phyloP scores from a whole-genome alignment of 768 basidiomycete species.

The Suillus hirtellus region DNA sequence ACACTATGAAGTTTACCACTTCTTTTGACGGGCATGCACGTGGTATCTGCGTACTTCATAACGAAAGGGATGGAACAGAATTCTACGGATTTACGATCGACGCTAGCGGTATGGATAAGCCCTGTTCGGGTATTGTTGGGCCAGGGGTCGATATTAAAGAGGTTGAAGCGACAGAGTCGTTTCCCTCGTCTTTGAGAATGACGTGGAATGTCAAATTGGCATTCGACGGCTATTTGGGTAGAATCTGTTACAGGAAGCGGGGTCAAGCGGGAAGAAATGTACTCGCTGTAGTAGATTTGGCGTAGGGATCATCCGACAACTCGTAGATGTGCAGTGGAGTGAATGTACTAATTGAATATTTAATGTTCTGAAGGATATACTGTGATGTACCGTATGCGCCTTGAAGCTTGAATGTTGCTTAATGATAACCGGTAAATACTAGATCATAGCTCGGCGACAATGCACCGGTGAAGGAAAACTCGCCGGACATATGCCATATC shows the following conservation, averaged over 20 bases:
- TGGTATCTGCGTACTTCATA: conserved; percentile 5
- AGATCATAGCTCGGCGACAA: not conserved
- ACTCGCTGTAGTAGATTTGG: conserved; percentile 3
- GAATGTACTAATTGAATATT: not conserved
- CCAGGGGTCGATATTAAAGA: conserved; percentile 8
- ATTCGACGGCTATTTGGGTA: conserved; percentile 1
- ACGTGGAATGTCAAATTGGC: conserved; percentile 7
- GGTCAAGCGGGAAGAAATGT: conserved; percentile 4
- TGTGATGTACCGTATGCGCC: not conserved
- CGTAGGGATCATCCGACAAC: not conserved
- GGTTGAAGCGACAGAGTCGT: conserved; percentile 7
- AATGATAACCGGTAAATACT: not conserved
- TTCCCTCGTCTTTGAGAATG: conserved; percentile 6
- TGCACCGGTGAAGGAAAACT: not conserved
- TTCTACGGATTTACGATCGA: conserved; percentile 3
- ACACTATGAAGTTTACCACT: conserved; percentile 6
- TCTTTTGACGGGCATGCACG: conserved; percentile 3
- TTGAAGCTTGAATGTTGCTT: no score
- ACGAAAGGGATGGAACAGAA: conserved; percentile 1
- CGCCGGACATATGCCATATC: no score
- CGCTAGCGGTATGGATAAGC: not conserved
- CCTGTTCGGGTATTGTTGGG: conserved; percentile 1
- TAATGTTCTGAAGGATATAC: not conserved
- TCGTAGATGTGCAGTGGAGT: not conserved
- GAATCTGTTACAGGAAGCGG: conserved; percentile 4